These are phyloP conservation scores for Shiraia sp. DNA, from an alignment of 2,329 filamentous ascomycete genomes.

Conservation along the genomic window DNA sequence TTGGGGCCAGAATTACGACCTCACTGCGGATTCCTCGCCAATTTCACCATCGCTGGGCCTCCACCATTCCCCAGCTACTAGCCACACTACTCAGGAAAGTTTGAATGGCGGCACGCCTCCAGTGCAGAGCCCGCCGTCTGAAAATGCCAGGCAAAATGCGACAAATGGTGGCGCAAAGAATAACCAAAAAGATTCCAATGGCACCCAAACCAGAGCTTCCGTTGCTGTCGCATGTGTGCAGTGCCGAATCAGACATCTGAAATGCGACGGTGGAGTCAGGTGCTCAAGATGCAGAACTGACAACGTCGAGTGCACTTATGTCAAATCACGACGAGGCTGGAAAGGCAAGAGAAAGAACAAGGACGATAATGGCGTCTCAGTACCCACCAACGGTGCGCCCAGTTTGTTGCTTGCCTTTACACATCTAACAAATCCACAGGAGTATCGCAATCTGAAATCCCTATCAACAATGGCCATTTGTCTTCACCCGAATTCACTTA, in stretches of 20 bases:
- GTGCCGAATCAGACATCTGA: slow-evolving; percentile 57
- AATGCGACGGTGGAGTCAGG: slow-evolving; percentile 57
- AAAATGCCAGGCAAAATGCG: slow-evolving; percentile 22
- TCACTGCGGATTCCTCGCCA: slow-evolving; percentile 28
- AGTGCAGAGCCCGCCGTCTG: slow-evolving; percentile 36
- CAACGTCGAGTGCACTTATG: slow-evolving; percentile 54
- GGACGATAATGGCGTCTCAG: slow-evolving; percentile 33
- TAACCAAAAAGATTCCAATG: slow-evolving; percentile 22
- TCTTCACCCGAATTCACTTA: slow-evolving; percentile 39
- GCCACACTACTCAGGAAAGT: slow-evolving; percentile 36
- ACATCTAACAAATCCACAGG: slow-evolving; percentile 8
- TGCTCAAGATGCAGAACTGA: slow-evolving; percentile 53
- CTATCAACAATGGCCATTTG: slow-evolving; percentile 25
- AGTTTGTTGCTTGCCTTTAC: not conserved
- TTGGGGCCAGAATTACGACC: slow-evolving; percentile 35
- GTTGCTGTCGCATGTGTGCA: slow-evolving; percentile 55
- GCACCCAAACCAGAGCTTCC: slow-evolving; percentile 34
- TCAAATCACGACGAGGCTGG: slow-evolving; percentile 57
- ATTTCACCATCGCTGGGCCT: slow-evolving; percentile 26
- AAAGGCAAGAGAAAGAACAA: slow-evolving; percentile 49
- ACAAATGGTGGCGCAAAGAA: slow-evolving; percentile 18
- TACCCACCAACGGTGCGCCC: slow-evolving; percentile 25
- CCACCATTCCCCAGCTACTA: slow-evolving; percentile 36
- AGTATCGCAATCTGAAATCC: slow-evolving; percentile 11
- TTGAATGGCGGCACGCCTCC: slow-evolving; percentile 34